These are phyloP conservation scores for Pichia heedii DNA, from an alignment of 805 yeast species.

Conservation along the genomic window DNA sequence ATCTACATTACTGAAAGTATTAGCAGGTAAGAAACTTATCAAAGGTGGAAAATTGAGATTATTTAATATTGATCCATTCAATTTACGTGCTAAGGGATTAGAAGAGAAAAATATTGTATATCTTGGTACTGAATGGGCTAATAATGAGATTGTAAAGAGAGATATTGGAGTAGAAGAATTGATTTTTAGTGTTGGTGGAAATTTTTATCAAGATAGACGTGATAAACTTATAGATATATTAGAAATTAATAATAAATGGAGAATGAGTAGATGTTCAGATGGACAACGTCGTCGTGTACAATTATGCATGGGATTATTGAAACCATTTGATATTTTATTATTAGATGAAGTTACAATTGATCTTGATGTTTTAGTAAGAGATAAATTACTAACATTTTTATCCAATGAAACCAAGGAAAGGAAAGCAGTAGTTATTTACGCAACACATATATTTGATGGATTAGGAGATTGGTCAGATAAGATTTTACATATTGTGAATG, in stretches of 20 bases:
- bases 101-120: conserved; percentile 40
- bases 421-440: conserved; percentile 73
- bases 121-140: conserved; percentile 96
- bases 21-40: conserved; percentile 88
- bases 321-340: conserved; percentile 83
- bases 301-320: conserved; percentile 81
- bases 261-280: conserved; percentile 86
- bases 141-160: conserved; percentile 78
- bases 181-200: conserved; percentile 77
- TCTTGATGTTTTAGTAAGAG: conserved; percentile 84
- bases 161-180: conserved; percentile 83
- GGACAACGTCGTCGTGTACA: conserved; percentile 96
- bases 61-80: conserved; percentile 85
- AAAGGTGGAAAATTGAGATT: conserved; percentile 58
- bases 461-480: conserved; percentile 85
- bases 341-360: conserved; percentile 97
- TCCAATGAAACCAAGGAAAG: conserved; percentile 63
- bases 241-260: conserved; percentile 84
- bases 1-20: conserved; percentile 71
- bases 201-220: conserved; percentile 59
- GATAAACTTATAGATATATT: conserved; percentile 65
- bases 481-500: conserved; percentile 68
- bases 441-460: conserved; percentile 97
- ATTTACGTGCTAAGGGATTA: conserved; percentile 12
- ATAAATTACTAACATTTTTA: conserved; percentile 61